Base-by-base conservation (phyloP, 345 rosid species). In the Turritis glabra region DNA sequence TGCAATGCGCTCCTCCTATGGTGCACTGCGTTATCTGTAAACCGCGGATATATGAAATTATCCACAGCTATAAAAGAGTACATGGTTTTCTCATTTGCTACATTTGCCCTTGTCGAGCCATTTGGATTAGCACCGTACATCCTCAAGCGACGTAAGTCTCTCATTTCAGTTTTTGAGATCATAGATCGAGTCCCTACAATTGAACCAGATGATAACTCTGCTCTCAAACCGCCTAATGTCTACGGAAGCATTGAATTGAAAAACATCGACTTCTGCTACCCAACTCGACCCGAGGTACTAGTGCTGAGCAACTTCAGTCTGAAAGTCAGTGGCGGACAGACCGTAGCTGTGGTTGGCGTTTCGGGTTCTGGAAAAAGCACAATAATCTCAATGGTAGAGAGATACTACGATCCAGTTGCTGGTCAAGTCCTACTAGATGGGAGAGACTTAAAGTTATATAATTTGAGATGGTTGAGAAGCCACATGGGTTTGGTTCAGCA, bases 321-420 rank as follows among this genome's bases (percentile, higher is more conserved):
- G 76, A 95, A 92, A 82, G 89, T 95, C 32, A 95, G 75, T 54
- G 98, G 96, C 13, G 99, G 99, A 77, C 99, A 92, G 79, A 95
- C 99, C 2, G 77, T 92, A 57, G 99, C 99, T 15, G 87, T 95
- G 44, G 98, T 95, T 67, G 99, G 99, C 69, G 99, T 92, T 81
- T 92, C 98, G 32, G 98, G 99, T 57, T 95, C 99, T 62, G 99
- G 99, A 72, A 95, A 92, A 82, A 95, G 98, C 85, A 88, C 98
- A 17, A 95, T 95, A 56, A 89, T 95, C 68, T 95, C 99, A 52
- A 71, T 95, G 81, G 85, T 95, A 14, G 88, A 95, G 86, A 85
- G 99, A 79, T 95, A 92, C 74, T 95, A 92, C 48, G 99, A 95
- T 77, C 98, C 99, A 32, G 90, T 89, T 63, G 99, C 99, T 7